Evolutionary conservation across 306 rosid species (phyloP).

Genomic region (Quercus parvula): DNA sequence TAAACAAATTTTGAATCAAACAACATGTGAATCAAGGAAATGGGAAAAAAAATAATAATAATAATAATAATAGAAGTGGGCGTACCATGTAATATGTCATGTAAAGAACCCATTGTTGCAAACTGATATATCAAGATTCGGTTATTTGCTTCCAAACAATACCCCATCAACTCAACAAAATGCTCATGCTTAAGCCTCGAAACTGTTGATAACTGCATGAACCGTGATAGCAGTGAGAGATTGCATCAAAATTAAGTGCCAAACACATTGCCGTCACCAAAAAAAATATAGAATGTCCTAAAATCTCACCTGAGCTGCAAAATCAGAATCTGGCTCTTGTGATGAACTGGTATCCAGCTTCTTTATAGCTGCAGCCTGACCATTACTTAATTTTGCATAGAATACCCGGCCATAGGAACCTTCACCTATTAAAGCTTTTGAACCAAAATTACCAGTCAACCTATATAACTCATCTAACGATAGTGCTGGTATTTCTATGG

Average conservation of each 20-base stretch:
- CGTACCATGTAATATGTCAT: conserved; percentile 87
- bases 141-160: conserved; percentile 76
- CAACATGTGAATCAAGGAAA: neutral
- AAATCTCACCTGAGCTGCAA: conserved; percentile 57
- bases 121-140: conserved; percentile 75
- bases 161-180: conserved; percentile 87
- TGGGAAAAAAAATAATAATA: neutral
- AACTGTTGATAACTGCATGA: conserved; percentile 74
- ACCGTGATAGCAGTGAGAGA: conserved; percentile 7
- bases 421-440: conserved; percentile 85
- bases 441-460: conserved; percentile 68
- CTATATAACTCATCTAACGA: conserved; percentile 73
- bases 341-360: conserved; percentile 71
- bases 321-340: conserved; percentile 73
- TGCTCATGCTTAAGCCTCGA: conserved; percentile 81
- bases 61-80: neutral
- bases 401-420: conserved; percentile 95
- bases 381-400: conserved; percentile 57
- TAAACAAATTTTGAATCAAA: conserved; percentile 16
- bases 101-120: conserved; percentile 89
- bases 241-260: neutral
- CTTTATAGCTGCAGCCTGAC: conserved; percentile 79
- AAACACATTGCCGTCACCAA: conserved; percentile 4
- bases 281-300: neutral
- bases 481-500: conserved; percentile 73